Base-by-base conservation (phyloP, 805 yeast species). In the Barnettozyma salicaria region DNA sequence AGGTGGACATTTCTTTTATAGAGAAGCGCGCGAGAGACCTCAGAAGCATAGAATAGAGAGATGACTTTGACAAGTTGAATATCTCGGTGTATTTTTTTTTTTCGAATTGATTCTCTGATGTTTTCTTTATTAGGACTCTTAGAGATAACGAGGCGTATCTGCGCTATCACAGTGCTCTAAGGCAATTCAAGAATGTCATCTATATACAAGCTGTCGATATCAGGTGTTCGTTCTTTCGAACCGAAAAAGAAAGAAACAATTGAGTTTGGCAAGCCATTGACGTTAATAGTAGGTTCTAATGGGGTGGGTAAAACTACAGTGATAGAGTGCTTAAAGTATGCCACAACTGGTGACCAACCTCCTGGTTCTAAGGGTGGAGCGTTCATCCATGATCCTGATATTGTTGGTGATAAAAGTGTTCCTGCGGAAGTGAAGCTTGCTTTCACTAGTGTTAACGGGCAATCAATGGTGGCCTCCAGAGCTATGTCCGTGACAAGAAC, bases 301-400 rank as follows among this genome's bases (percentile, higher is more conserved):
- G 97, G 98, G 22, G 82, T 95, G 20, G 98, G 98, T 9, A 90
- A 92, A 57, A 92, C 97, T 0, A 89, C 97, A 1, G 80, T 92
- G 40, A 94, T 92, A 44, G 99, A 92, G 59, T 88, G 97, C 56
- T 67, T 92, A 42, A 76, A 88, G 55, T 92, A 88, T 59, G 90
- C 94, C 16, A 87, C 98, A 9, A 90, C 98, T 0, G 97, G 97
- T 8, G 92, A 83, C 53, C 64, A 89, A 41, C 99, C 99, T 2
- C 98, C 98, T 1, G 89, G 90, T 53, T 78, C 89, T 30, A 88
- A 85, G 56, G 95, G 95, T 36, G 97, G 97, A 2, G 97, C 97
- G 2, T 92, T 92, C 57, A 74, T 92, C 7, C 92, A 88, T 52
- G 98, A 92, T 63, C 97, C 98, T 0, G 77, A 80, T 40, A 68